Conservation (phyloP, 2,329 filamentous ascomycete genomes). For the Gremmenia infestans region DNA sequence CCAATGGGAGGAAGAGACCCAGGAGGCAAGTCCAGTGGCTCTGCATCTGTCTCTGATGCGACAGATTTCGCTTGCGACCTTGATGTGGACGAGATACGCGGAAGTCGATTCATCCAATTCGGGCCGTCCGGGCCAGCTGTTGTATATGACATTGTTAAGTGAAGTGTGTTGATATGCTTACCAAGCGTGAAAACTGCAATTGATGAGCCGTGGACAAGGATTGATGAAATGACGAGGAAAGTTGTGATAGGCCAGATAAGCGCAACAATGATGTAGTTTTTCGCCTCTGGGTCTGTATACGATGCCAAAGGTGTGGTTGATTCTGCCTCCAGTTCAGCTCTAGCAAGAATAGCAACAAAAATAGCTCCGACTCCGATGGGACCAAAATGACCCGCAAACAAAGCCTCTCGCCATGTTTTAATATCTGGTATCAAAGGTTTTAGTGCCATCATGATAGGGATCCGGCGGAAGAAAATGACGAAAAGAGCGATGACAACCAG, state of each 20-base stretch:
- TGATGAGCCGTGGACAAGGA: constrained; percentile 94
- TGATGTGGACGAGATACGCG: constrained; percentile 60
- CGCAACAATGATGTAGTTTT: constrained; percentile 66
- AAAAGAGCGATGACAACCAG: constrained; percentile 90
- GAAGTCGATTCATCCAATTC: constrained; percentile 91
- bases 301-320: constrained; percentile 65
- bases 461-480: constrained; percentile 91
- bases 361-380: constrained; percentile 96
- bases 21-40: constrained; percentile 60
- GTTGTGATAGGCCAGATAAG: constrained; percentile 94
- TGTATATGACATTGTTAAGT: constrained; percentile 94
- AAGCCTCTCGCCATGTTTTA: constrained; percentile 94
- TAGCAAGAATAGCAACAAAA: constrained; percentile 86
- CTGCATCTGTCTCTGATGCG: constrained; percentile 72
- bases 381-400: constrained; percentile 96
- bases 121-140: constrained; percentile 82
- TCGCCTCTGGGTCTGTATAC: constrained; percentile 47
- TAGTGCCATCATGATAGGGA: constrained; percentile 86
- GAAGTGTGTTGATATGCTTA: constrained; percentile 96
- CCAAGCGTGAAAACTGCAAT: constrained; percentile 96
- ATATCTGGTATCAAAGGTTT: constrained; percentile 95
- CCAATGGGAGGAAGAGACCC: constrained; percentile 69
- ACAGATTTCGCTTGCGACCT: constrained; percentile 78
- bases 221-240: constrained; percentile 91
- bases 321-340: constrained; percentile 81